Evolutionary conservation across 192 early-diverging fungal species (phyloP).

Genomic region (Oehlia diaphana): DNA sequence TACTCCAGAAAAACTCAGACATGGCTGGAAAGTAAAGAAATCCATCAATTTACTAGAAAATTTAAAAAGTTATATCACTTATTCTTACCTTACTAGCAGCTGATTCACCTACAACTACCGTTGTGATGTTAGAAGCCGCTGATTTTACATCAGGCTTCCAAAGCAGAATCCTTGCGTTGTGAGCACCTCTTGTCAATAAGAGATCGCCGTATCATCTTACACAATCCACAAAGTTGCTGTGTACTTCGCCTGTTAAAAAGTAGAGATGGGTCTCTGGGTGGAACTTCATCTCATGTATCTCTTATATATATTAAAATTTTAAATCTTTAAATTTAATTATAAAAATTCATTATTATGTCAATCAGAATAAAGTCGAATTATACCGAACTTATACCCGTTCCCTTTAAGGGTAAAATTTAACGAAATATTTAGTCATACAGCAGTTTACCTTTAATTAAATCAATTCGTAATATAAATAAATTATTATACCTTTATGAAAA

Average conservation of each 20-base stretch:
- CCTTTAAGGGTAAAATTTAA: no score
- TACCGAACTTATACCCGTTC: slow-evolving; percentile 20
- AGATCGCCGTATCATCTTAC: slow-evolving; percentile 27
- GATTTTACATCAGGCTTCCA: slow-evolving; percentile 24
- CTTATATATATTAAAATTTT: slow-evolving; percentile 13
- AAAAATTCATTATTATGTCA: background rate
- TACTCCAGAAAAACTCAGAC: no score
- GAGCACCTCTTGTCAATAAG: slow-evolving; percentile 22
- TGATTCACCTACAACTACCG: slow-evolving; percentile 10
- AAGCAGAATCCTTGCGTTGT: slow-evolving; percentile 6
- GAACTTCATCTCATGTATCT: slow-evolving; percentile 25
- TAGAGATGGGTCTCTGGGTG: no score
- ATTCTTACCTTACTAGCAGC: slow-evolving; percentile 6
- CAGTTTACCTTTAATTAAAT: background rate
- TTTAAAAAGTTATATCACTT: background rate
- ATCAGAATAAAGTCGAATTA: background rate
- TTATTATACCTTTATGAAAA: no score
- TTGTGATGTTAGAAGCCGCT: background rate
- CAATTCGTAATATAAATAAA: background rate
- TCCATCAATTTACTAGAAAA: background rate
- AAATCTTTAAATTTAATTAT: background rate
- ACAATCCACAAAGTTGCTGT: slow-evolving; percentile 28
- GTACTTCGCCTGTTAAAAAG: background rate
- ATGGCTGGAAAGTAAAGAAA: slow-evolving; percentile 12
- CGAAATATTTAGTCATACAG: background rate